Base-by-base conservation (phyloP, 305 asterid genomes). In the Fraxinus albicans region DNA sequence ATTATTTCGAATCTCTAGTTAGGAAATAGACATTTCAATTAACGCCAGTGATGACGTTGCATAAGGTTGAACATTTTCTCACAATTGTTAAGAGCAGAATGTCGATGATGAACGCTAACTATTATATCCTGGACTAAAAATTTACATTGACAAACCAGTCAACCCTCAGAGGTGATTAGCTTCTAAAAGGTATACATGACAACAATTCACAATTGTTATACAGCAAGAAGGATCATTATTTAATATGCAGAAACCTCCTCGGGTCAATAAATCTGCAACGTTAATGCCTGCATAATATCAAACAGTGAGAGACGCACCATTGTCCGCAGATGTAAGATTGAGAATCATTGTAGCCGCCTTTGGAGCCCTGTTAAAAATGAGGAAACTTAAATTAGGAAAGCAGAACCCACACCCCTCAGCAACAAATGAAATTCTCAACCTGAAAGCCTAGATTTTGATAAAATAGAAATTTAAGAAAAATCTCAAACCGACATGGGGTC, bases 311-410 rank as follows among this genome's bases (percentile, higher is more conserved):
- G 99, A 92, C 25, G 97, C 91, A 74, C 99, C 99, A 35, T 95
- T 95, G 86, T 94, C 98, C 8, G 92, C 94, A 21, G 47, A 63
- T 1, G 97, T 89, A 73, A 94, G 93, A 89, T 93, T 94, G 80
- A 95, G 96, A 85, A 94, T 94, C 96, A 95, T 87, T 73, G 92
- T 91, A 72, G 98, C 97, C 79, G 99, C 99, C 89, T 88, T 91
- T 40, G 99, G 99, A 87, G 98, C 98, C 99, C 98, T 95, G 96
- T 70, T 79, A 69, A 74, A 44, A 17, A 53, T 55, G 81, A 78
- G 29, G 63, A 84, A 31, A 34, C 81, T 81, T 73, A 33, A 55
- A 8, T 7, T 42, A 58, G 3, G 73, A 36, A 73, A 74, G 27
- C 44, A 12, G 55, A 74, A 77, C 17, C 6, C 13, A 40, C 36